Conservation (phyloP, 1,284 basidiomycete species). For the Waitea zeae region DNA sequence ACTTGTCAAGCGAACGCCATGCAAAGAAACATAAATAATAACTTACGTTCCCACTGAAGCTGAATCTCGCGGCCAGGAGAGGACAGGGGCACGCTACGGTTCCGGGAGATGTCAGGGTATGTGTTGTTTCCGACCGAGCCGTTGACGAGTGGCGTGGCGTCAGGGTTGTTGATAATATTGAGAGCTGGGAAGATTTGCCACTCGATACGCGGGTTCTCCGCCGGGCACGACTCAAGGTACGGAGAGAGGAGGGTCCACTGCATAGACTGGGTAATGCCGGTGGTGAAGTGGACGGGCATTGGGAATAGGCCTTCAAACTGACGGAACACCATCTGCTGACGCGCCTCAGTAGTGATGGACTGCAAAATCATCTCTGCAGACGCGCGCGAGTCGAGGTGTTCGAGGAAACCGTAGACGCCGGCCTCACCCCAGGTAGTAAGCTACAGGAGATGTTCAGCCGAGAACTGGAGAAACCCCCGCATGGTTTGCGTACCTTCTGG, state of each 20-base stretch:
- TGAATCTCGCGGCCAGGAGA: constrained; percentile 27
- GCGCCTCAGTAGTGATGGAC: constrained; percentile 43
- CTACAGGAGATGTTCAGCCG: constrained; percentile 7
- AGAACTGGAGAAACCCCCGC: not conserved
- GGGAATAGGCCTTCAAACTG: constrained; percentile 49
- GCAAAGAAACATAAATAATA: not conserved
- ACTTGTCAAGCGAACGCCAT: not conserved
- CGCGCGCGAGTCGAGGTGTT: constrained; percentile 41
- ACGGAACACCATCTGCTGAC: constrained; percentile 53
- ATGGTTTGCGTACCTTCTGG: constrained; percentile 22
- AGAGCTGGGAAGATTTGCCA: constrained; percentile 38
- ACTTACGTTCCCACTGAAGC: constrained; percentile 30
- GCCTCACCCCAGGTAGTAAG: constrained; percentile 41
- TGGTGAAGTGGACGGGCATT: constrained; percentile 35
- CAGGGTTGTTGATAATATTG: constrained; percentile 21
- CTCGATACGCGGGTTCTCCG: constrained; percentile 34
- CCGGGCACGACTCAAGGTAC: constrained; percentile 39
- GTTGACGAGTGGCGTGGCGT: constrained; percentile 11
- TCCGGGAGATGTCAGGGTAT: constrained; percentile 26
- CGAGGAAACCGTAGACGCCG: constrained; percentile 41
- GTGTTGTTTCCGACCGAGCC: constrained; percentile 6
- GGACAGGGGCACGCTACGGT: constrained; percentile 24
- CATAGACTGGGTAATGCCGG: constrained; percentile 42
- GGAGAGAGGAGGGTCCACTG: constrained; percentile 44
- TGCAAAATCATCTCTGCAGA: constrained; percentile 38